These are phyloP conservation scores for Rhizopogon rudus DNA, from an alignment of 768 basidiomycete genomes.

Conservation along the genomic window DNA sequence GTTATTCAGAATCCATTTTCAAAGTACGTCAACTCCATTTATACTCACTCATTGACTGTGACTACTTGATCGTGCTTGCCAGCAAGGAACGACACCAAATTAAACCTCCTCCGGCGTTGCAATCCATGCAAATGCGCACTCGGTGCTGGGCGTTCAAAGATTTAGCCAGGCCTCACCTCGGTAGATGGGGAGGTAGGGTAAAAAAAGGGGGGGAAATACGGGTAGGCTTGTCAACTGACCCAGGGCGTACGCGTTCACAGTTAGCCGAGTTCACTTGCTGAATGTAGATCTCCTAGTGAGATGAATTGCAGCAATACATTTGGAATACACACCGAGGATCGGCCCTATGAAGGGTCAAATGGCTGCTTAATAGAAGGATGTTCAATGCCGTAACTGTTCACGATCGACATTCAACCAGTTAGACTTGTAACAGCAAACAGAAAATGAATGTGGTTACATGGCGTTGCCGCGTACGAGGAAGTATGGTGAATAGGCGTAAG, in stretches of 20 bases:
- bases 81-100: conserved; percentile 25
- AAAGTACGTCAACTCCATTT: neutral
- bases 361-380: too few species aligned
- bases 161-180: neutral
- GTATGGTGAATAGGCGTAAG: too few species aligned
- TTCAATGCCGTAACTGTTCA: too few species aligned
- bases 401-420: too few species aligned
- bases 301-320: neutral
- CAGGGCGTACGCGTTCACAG: conserved; percentile 18
- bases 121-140: neutral
- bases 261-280: conserved; percentile 20
- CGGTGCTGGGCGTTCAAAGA: neutral
- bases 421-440: too few species aligned
- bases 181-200: too few species aligned
- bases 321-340: too few species aligned
- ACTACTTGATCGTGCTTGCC: conserved; percentile 16
- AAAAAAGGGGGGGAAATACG: neutral
- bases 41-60: neutral
- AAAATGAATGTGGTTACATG: too few species aligned
- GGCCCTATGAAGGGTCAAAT: too few species aligned
- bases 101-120: neutral
- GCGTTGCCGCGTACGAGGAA: too few species aligned
- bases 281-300: neutral
- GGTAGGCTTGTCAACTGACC: conserved; percentile 3
- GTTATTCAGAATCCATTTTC: too few species aligned